Evolutionary conservation across 1,284 basidiomycete species (phyloP), one percentile per base, ranked within the genome.

Genomic region (Ustilago esculenta): DNA sequence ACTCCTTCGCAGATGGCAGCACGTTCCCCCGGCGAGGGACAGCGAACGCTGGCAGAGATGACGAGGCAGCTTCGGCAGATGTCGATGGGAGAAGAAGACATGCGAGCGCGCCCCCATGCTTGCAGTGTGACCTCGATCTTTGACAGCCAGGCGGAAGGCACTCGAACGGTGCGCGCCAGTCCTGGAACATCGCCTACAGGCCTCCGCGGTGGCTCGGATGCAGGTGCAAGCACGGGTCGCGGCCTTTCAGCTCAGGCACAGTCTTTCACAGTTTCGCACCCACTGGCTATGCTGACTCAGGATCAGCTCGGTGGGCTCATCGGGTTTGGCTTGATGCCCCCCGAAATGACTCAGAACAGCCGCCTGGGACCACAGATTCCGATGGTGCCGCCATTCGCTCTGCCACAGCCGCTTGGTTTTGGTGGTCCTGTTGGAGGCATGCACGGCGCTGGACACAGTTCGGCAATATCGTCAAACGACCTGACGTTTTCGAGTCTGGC

Each of bases 401-500:
- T 46, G 18, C 44, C 44, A 20, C 61, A 47, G 50, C 54, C 45
- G 33, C 44, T 43, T 36, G 14, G 33, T 12, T 52, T 48, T 24
- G 53, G 37, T n/a, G n/a, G n/a, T n/a, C n/a, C n/a, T n/a, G n/a
- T n/a, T n/a, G n/a, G n/a, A n/a, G n/a, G n/a, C n/a, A n/a, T n/a
- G n/a, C n/a, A n/a, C n/a, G n/a, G n/a, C n/a, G n/a, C n/a, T n/a
- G n/a, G 32, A 8, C 17, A 32, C 7, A 9, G 21, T 21, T 17
- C 54, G 12, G 18, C 49, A 6, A 20, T 57, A 23, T 49, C 54
- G 15, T 20, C 41, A 15, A 57, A 58, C 23, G 68, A 75, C 27
- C 29, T 64, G 17, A 59, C 67, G 1, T 69, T 75, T 29, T 57
- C 68, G 17, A 64, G 65, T 27, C 37, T 76, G 37, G 66, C 73